phyloP scores from a whole-genome alignment of 768 basidiomycete species.

The Serendipita sp. region DNA sequence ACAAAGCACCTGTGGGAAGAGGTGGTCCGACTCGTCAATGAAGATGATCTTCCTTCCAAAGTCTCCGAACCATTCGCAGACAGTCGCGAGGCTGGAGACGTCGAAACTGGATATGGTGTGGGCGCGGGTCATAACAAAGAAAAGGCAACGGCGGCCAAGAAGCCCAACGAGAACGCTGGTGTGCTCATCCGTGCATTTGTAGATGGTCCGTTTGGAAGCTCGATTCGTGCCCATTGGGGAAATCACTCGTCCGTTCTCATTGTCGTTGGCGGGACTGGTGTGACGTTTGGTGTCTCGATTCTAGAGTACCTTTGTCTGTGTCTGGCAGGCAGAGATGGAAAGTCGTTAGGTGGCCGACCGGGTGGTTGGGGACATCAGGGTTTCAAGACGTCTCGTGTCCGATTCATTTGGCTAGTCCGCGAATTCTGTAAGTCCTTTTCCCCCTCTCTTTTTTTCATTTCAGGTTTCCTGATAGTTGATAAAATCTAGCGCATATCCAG shows the following conservation, averaged over 20 bases:
- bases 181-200: constrained; percentile 40
- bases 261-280: constrained; percentile 57
- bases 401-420: constrained; percentile 63
- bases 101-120: neutral
- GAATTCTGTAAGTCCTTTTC: constrained; percentile 44
- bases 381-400: constrained; percentile 35
- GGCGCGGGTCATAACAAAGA: neutral
- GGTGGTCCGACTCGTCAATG: constrained; percentile 22
- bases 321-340: constrained; percentile 39
- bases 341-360: constrained; percentile 29
- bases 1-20: constrained; percentile 49
- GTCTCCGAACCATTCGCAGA: constrained; percentile 1
- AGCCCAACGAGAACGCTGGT: constrained; percentile 22
- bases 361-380: constrained; percentile 29
- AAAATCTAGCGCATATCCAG: constrained; percentile 44
- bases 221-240: constrained; percentile 42
- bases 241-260: constrained; percentile 43
- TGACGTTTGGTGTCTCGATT: constrained; percentile 52
- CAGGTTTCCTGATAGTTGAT: neutral
- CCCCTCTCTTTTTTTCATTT: neutral
- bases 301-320: constrained; percentile 47
- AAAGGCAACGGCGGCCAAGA: constrained; percentile 16
- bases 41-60: constrained; percentile 8
- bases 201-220: constrained; percentile 57
- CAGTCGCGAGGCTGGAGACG: neutral